Evolutionary conservation across 768 basidiomycete genomes (phyloP).

Genomic region (Serendipita vermifera): DNA sequence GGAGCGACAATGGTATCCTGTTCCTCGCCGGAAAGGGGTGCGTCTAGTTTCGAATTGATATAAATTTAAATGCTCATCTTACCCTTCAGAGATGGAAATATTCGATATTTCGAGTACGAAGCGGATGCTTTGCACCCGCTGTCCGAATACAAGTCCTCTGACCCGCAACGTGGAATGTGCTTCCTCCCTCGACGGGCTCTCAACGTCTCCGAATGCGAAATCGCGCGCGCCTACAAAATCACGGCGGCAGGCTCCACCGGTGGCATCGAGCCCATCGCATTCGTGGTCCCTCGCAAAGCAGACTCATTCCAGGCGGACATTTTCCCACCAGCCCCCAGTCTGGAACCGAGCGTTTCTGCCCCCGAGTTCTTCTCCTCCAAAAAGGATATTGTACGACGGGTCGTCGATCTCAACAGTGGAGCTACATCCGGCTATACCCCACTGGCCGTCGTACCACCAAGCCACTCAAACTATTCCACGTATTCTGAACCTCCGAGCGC

Average conservation of each 20-base stretch:
- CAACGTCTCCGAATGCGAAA: conserved; percentile 84
- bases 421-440: conserved; percentile 20
- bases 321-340: conserved; percentile 80
- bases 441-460: conserved; percentile 23
- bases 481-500: conserved; percentile 19
- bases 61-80: conserved; percentile 11
- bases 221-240: conserved; percentile 88
- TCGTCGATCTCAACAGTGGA: conserved; percentile 69
- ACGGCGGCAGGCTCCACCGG: conserved; percentile 28
- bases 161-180: conserved; percentile 94
- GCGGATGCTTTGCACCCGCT: conserved; percentile 64
- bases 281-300: conserved; percentile 88
- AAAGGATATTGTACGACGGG: conserved; percentile 30
- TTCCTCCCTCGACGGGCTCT: conserved; percentile 89
- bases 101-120: conserved; percentile 96
- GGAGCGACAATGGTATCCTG: conserved; percentile 83
- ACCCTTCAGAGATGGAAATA: conserved; percentile 74
- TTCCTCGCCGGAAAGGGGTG: conserved; percentile 90
- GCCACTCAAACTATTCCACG: conserved; percentile 21
- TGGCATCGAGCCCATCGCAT: conserved; percentile 79
- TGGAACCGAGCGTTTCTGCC: conserved; percentile 66
- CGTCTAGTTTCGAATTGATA: conserved; percentile 15
- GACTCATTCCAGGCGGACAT: conserved; percentile 97
- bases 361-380: conserved; percentile 85
- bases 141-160: conserved; percentile 74